Percentiles rank a stretch among this genome's conserved stretches.
These are phyloP conservation scores for Rhodamnia argentea DNA, from an alignment of 345 rosid genomes.

Conservation along the genomic window DNA sequence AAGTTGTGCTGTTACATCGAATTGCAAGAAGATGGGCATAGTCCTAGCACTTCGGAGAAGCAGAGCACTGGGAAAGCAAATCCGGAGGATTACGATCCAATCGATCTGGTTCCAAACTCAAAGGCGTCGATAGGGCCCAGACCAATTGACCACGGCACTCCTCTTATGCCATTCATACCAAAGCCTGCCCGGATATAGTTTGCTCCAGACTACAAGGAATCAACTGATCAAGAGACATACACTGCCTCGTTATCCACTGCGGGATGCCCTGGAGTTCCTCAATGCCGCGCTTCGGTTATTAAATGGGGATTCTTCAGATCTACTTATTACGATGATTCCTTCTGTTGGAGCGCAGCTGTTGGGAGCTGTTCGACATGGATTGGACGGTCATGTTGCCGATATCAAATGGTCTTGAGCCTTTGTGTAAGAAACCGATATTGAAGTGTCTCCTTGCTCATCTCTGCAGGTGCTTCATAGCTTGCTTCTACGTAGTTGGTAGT, in stretches of 20 bases:
- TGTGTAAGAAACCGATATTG: too few species aligned
- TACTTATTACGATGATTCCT: conserved; percentile 48
- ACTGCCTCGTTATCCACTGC: conserved; percentile 22
- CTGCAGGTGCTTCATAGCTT: conserved; percentile 46
- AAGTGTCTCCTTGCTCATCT: not conserved
- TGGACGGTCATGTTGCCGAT: conserved; percentile 40
- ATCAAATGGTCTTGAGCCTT: conserved; percentile 42
- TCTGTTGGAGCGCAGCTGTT: conserved; percentile 50
- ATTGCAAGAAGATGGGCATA: conserved; percentile 19
- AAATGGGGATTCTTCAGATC: conserved; percentile 14
- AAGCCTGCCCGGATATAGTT: conserved; percentile 30
- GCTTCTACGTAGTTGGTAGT: conserved; percentile 15
- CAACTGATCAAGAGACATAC: conserved; percentile 34
- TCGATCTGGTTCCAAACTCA: conserved; percentile 59
- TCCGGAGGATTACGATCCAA: conserved; percentile 44
- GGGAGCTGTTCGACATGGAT: conserved; percentile 44
- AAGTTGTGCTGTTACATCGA: not conserved
- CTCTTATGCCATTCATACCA: conserved; percentile 52
- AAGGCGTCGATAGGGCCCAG: conserved; percentile 41
- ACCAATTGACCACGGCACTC: conserved; percentile 57
- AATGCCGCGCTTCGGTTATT: conserved; percentile 21
- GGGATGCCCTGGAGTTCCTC: conserved; percentile 41
- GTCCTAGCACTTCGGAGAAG: not conserved
- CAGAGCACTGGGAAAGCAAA: conserved; percentile 1
- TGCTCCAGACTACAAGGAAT: conserved; percentile 41